These are phyloP conservation scores for Globisporangium spinosum DNA, from an alignment of 352 stramenopile species.

Conservation along the genomic window DNA sequence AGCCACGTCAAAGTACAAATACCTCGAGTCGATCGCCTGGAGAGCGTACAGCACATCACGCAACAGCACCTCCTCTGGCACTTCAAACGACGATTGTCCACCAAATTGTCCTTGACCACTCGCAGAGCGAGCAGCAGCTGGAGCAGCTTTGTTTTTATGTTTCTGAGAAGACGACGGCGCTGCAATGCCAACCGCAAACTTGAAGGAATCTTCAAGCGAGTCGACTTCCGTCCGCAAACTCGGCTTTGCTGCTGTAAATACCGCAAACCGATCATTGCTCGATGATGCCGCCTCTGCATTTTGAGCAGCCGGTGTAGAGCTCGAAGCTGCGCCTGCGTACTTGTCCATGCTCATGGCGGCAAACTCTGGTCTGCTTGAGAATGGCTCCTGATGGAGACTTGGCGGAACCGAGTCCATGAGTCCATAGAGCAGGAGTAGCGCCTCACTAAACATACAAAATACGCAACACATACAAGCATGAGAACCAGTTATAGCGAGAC, in stretches of 20 bases:
- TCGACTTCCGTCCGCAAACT: constrained; percentile 38
- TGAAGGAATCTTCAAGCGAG: constrained; percentile 77
- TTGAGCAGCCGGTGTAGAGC: not conserved
- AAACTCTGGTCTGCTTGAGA: constrained; percentile 7
- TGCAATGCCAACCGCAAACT: constrained; percentile 65
- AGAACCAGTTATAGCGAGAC: not conserved
- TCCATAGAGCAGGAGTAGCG: constrained; percentile 54
- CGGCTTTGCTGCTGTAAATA: constrained; percentile 11
- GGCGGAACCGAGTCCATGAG: constrained; percentile 56
- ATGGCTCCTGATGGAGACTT: not conserved
- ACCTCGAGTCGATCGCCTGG: constrained; percentile 91
- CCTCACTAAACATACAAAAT: constrained; percentile 38
- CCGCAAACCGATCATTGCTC: not conserved
- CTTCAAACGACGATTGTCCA: constrained; percentile 45
- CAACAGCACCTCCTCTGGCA: constrained; percentile 87
- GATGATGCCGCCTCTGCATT: constrained; percentile 5
- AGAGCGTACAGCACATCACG: constrained; percentile 90
- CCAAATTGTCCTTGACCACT: constrained; percentile 11
- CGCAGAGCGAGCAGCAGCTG: not conserved
- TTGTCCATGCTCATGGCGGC: constrained; percentile 13
- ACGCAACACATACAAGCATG: not conserved
- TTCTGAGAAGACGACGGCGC: constrained; percentile 25
- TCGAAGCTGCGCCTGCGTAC: not conserved
- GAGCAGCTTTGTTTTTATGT: constrained; percentile 20
- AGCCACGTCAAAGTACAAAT: constrained; percentile 80